Percentiles rank a stretch among this genome's conserved stretches.
Conservation (phyloP, 2,329 filamentous ascomycete genomes). For the Laburnicola sp. region DNA sequence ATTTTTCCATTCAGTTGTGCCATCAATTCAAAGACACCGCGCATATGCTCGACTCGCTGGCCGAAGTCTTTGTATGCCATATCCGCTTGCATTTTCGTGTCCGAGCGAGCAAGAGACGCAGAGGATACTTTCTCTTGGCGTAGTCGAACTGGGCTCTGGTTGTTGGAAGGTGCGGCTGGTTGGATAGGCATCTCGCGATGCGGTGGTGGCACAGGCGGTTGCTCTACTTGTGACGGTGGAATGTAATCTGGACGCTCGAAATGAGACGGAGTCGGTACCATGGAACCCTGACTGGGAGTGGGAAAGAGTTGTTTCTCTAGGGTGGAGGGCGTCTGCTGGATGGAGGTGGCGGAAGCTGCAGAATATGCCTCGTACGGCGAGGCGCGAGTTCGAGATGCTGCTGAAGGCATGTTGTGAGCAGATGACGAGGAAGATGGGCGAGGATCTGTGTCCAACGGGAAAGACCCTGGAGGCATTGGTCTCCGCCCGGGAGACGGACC, state of each 20-base stretch:
- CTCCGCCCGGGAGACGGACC: conserved; percentile 33
- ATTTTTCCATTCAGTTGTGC: conserved; percentile 73
- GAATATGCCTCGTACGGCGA: conserved; percentile 31
- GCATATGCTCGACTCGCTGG: conserved; percentile 70
- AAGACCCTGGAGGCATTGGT: conserved; percentile 31
- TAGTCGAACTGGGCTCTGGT: conserved; percentile 20
- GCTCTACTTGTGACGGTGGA: conserved; percentile 9
- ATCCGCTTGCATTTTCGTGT: conserved; percentile 39
- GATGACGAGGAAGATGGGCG: conserved; percentile 35
- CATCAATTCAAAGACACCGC: conserved; percentile 74
- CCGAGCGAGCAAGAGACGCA: conserved; percentile 31
- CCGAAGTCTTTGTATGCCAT: conserved; percentile 69
- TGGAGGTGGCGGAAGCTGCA: conserved; percentile 15
- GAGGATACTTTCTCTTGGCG: conserved; percentile 21
- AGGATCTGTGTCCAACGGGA: conserved; percentile 30
- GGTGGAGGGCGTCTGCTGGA: conserved; percentile 21
- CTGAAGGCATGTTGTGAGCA: conserved; percentile 31
- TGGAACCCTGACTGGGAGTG: conserved; percentile 22
- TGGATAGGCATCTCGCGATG: conserved; percentile 13
- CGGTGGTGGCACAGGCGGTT: conserved; percentile 16
- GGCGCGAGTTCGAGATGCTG: conserved; percentile 21
- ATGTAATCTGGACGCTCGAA: conserved; percentile 23
- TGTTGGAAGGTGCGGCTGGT: conserved; percentile 12
- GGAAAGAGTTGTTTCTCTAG: conserved; percentile 24
- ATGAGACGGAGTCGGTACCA: conserved; percentile 29